Evolutionary conservation across 2,329 filamentous ascomycete genomes (phyloP).

Genomic region (Colletotrichum lini): DNA sequence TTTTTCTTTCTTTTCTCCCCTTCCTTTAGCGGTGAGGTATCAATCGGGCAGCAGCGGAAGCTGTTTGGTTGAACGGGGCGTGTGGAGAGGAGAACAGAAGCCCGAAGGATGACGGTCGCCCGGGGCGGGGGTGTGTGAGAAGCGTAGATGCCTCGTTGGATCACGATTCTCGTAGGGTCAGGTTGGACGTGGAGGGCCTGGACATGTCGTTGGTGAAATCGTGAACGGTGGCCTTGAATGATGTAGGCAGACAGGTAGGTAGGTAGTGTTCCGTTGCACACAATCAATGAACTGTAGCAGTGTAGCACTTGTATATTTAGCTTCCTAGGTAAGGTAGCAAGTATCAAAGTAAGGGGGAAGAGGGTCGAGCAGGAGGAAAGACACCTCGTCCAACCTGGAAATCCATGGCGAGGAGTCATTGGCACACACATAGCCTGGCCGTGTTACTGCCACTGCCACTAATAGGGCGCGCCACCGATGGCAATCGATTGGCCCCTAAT

Average conservation of each 20-base stretch:
- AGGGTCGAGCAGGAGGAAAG: constrained; percentile 5
- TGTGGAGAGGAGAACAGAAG: constrained; percentile 11
- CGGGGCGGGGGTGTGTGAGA: not conserved
- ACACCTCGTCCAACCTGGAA: constrained; percentile 4
- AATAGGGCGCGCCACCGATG: constrained; percentile 16
- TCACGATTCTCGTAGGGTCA: constrained; percentile 10
- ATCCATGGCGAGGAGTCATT: constrained; percentile 22
- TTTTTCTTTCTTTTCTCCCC: not conserved
- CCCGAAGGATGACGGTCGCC: not conserved
- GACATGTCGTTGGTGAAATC: not conserved
- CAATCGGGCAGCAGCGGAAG: constrained; percentile 43
- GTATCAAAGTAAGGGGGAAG: not conserved
- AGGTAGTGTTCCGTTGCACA: no score
- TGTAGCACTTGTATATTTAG: no score
- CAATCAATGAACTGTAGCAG: no score
- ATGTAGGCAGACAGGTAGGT: no score
- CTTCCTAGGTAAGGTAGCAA: not conserved
- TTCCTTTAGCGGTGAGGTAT: constrained; percentile 32
- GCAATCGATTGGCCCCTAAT: constrained; percentile 31
- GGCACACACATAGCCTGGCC: constrained; percentile 16
- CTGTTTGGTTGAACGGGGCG: constrained; percentile 28
- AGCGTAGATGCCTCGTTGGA: constrained; percentile 1
- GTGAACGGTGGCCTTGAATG: not conserved
- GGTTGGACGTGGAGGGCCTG: not conserved
- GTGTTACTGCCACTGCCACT: not conserved